phyloP scores from a whole-genome alignment of 768 basidiomycete species.

The Boletus pseudopeckii region DNA sequence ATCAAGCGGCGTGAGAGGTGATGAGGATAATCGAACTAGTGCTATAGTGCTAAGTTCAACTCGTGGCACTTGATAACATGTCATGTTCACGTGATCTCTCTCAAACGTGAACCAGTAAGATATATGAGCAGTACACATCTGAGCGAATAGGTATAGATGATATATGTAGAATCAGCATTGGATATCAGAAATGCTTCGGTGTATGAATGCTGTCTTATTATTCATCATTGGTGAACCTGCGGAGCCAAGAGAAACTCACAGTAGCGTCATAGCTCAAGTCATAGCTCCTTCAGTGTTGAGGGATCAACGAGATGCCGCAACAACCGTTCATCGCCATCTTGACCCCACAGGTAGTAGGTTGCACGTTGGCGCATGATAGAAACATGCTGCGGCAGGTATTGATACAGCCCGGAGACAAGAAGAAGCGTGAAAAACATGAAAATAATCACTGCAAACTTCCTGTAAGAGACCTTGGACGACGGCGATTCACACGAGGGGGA shows the following conservation, averaged over 20 bases:
- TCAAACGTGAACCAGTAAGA: background rate
- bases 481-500: background rate
- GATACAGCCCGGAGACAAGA: constrained; percentile 48
- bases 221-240: constrained; percentile 4
- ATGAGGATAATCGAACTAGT: no score
- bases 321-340: constrained; percentile 39
- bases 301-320: constrained; percentile 30
- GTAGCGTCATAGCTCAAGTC: constrained; percentile 21
- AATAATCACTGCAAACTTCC: constrained; percentile 37
- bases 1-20: constrained; percentile 5
- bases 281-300: constrained; percentile 30
- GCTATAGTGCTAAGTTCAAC: background rate
- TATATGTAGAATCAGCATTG: constrained; percentile 12
- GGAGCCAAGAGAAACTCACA: constrained; percentile 13
- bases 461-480: constrained; percentile 5
- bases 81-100: constrained; percentile 2
- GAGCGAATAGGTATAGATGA: constrained; percentile 10
- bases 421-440: constrained; percentile 41
- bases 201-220: constrained; percentile 5
- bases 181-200: background rate
- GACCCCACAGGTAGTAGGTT: constrained; percentile 63
- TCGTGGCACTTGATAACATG: background rate
- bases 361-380: constrained; percentile 51
- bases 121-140: constrained; percentile 17
- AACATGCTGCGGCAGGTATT: constrained; percentile 61